Evolutionary conservation across 352 stramenopile species (phyloP).

Genomic region (Elongisporangium prolatum): DNA sequence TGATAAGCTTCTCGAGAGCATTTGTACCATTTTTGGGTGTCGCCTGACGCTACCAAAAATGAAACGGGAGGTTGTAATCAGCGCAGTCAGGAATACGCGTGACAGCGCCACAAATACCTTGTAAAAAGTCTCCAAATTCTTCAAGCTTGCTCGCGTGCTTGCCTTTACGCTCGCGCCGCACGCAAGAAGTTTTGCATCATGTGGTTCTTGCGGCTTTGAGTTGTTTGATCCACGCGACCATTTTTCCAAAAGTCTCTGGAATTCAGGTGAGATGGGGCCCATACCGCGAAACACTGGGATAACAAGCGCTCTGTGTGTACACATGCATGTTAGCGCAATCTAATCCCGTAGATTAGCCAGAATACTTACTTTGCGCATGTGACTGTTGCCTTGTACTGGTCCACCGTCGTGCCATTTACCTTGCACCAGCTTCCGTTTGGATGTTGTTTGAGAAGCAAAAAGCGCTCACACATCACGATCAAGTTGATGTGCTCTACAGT

Average conservation of each 20-base stretch:
- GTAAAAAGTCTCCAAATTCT: conserved; percentile 66
- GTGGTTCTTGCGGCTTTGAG: conserved; percentile 16
- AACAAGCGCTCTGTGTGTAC: conserved; percentile 39
- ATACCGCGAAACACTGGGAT: conserved; percentile 47
- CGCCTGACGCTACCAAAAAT: conserved; percentile 20
- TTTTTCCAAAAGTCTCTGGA: conserved; percentile 61
- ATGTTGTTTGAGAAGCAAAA: conserved; percentile 61
- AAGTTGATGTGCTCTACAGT: conserved; percentile 29
- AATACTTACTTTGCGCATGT: conserved; percentile 72
- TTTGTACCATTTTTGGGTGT: conserved; percentile 24
- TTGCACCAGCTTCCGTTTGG: conserved; percentile 77
- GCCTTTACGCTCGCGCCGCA: conserved; percentile 42
- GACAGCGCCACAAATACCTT: conserved; percentile 25
- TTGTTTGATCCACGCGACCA: conserved; percentile 39
- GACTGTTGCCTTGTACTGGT: conserved; percentile 81
- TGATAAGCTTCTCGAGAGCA: conserved; percentile 36
- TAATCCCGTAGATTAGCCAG: no score
- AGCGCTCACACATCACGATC: conserved; percentile 58
- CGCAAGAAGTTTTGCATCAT: conserved; percentile 37
- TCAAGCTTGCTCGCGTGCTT: conserved; percentile 37
- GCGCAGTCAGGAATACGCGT: not conserved
- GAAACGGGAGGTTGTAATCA: not conserved
- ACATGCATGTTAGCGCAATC: conserved; percentile 4
- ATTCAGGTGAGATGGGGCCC: conserved; percentile 51
- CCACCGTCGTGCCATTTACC: conserved; percentile 33